Evolutionary conservation across 2,329 filamentous ascomycete species (phyloP), one percentile per base, ranked within the genome.

Genomic region (Epichloe aotearoae): DNA sequence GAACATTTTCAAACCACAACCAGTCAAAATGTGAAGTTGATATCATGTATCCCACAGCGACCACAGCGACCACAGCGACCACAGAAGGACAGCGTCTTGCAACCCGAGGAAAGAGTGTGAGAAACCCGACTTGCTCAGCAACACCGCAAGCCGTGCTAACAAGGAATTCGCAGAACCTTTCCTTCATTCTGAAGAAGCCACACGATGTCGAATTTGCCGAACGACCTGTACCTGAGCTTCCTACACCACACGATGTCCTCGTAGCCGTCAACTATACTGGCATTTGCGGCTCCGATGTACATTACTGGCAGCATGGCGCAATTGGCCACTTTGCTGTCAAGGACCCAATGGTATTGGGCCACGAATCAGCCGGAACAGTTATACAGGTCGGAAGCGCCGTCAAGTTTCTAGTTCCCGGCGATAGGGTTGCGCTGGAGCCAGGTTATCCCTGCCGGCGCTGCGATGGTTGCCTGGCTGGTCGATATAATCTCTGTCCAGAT

Each of bases 251-350:
- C 15, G 75, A 83, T 55, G 79, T 78, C 1, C 64, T 82, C 2
- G 57, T 84, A 10, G 79, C 83, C 53, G 72, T 84, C 56, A 81
- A 80, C 59, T 73, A 74, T 1, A 82, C 79, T 3, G 80, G 80
- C 42, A 78, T 84, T 38, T 84, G 81, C 64, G 80, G 81, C 40
- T 84, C 80, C 1, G 82, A 85, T 57, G 75, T 85, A 55, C 82
- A 86, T 61, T 82, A 84, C 57, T 85, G 82, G 82, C 80, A 80
- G 57, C 68, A 71, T 0, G 82, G 82, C 23, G 67, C 73, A 12
- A 85, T 86, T 58, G 82, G 83, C 2, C 71, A 74, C 2, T 69
- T 85, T 2, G 72, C 79, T 2, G 75, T 86, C 12, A 73, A 80
- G 52, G 75, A 76, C 19, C 78, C 83, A 56, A 82, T 79, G 57